Evolutionary conservation across 805 yeast species (phyloP).

Genomic region (Saturnispora hagleri): DNA sequence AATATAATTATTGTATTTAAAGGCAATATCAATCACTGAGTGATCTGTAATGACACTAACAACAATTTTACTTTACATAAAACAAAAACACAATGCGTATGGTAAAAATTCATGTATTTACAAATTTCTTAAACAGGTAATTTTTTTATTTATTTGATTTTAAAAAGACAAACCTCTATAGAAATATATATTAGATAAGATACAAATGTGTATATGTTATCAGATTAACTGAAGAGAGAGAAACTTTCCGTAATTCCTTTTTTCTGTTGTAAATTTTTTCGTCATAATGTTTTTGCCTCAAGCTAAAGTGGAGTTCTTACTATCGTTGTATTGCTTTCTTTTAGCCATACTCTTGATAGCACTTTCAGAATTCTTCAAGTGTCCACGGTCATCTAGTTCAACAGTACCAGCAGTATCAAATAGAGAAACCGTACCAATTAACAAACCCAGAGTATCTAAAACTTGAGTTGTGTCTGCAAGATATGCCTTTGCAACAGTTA

Average conservation of each 20-base stretch:
- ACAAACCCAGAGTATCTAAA: conserved; percentile 69
- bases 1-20: not conserved
- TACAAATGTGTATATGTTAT: not conserved
- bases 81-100: not conserved
- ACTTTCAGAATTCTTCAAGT: conserved; percentile 40
- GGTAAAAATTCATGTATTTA: conserved; percentile 41
- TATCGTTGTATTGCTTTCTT: conserved; percentile 80
- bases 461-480: conserved; percentile 78
- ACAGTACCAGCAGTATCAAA: conserved; percentile 74
- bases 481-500: conserved; percentile 79
- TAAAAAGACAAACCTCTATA: not conserved
- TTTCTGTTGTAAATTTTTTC: not conserved
- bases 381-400: conserved; percentile 71
- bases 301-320: conserved; percentile 34
- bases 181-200: not conserved
- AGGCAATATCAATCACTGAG: not conserved
- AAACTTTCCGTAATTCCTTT: not conserved
- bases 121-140: conserved; percentile 58
- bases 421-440: conserved; percentile 69
- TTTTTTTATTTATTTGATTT: not conserved
- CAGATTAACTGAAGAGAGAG: not conserved
- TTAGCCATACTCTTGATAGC: conserved; percentile 31
- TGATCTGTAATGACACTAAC: not conserved
- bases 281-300: not conserved
- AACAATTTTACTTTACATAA: not conserved